phyloP scores from a whole-genome alignment of 2,329 filamentous ascomycete species.

The Exophiala phaeomuriformis region DNA sequence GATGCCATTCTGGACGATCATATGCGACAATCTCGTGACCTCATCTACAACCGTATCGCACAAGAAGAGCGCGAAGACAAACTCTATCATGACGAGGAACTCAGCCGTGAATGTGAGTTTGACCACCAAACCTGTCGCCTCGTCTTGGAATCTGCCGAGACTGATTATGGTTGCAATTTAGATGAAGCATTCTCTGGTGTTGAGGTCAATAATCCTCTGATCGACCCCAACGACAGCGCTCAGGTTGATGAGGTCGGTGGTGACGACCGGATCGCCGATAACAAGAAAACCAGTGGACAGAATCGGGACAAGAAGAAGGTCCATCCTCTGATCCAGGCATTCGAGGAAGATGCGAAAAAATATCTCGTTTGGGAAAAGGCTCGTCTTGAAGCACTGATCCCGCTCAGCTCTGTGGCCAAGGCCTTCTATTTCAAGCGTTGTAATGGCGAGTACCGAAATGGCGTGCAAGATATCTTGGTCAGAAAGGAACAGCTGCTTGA shows the following conservation, averaged over 20 bases:
- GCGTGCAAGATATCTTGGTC: constrained; percentile 1
- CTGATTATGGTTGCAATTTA: no score
- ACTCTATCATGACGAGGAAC: no score
- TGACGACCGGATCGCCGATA: no score
- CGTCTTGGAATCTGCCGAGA: no score
- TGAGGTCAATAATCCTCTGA: neutral
- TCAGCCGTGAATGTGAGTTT: no score
- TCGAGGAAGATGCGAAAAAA: neutral
- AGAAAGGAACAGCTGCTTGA: neutral
- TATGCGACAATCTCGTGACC: neutral
- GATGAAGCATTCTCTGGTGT: no score
- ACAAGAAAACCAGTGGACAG: no score
- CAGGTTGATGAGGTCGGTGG: neutral
- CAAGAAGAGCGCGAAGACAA: neutral
- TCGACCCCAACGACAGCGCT: neutral
- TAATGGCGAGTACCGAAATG: constrained; percentile 18
- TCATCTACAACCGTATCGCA: neutral
- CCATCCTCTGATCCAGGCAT: neutral
- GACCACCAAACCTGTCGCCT: no score
- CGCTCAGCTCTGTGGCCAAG: constrained; percentile 10
- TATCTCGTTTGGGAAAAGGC: constrained; percentile 1
- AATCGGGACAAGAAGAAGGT: no score
- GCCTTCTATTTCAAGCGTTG: constrained; percentile 18
- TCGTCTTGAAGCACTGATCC: constrained; percentile 6
- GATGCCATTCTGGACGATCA: neutral